phyloP scores from a whole-genome alignment of 1,284 basidiomycete species.

The Ustilago crameri region DNA sequence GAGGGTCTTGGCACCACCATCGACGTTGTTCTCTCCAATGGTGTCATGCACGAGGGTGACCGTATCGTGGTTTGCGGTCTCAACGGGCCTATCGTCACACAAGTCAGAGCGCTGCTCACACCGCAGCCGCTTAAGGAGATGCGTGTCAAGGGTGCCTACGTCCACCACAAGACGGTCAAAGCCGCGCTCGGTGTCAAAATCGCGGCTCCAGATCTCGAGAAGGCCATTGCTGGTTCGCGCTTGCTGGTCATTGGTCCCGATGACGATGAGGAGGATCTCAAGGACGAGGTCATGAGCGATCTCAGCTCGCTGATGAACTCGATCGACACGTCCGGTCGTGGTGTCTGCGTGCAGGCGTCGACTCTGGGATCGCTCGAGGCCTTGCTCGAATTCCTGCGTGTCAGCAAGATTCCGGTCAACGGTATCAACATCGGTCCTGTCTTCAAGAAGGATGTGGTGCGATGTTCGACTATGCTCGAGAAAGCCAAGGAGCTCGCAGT shows the following conservation, averaged over 20 bases:
- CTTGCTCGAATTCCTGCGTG: slow-evolving; percentile 91
- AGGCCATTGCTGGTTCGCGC: slow-evolving; percentile 97
- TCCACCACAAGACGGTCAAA: slow-evolving; percentile 98
- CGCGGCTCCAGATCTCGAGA: slow-evolving; percentile 93
- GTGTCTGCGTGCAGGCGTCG: slow-evolving; percentile 97
- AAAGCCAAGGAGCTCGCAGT: slow-evolving; percentile 94
- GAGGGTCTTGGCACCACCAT: slow-evolving; percentile 98
- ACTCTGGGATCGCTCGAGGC: slow-evolving; percentile 98
- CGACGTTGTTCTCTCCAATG: slow-evolving; percentile 96
- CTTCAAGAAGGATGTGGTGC: slow-evolving; percentile 95
- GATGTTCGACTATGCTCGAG: slow-evolving; percentile 92
- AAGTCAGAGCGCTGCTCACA: slow-evolving; percentile 91
- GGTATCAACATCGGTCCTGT: slow-evolving; percentile 99
- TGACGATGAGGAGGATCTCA: slow-evolving; percentile 93
- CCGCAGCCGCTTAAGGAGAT: slow-evolving; percentile 96
- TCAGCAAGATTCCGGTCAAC: slow-evolving; percentile 86
- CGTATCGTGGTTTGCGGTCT: slow-evolving; percentile 96
- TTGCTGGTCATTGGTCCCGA: slow-evolving; percentile 90
- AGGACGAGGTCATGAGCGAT: slow-evolving; percentile 96
- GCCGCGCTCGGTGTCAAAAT: slow-evolving; percentile 98
- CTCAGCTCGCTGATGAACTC: slow-evolving; percentile 88
- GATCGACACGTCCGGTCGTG: slow-evolving; percentile 92
- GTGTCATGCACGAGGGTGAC: slow-evolving; percentile 90
- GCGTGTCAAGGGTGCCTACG: slow-evolving; percentile 96
- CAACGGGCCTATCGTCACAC: slow-evolving; percentile 96